Percentiles rank a stretch among this genome's conserved stretches.
Evolutionary conservation across 2,329 filamentous ascomycete species (phyloP).

Genomic region (Emergomyces orientalis): DNA sequence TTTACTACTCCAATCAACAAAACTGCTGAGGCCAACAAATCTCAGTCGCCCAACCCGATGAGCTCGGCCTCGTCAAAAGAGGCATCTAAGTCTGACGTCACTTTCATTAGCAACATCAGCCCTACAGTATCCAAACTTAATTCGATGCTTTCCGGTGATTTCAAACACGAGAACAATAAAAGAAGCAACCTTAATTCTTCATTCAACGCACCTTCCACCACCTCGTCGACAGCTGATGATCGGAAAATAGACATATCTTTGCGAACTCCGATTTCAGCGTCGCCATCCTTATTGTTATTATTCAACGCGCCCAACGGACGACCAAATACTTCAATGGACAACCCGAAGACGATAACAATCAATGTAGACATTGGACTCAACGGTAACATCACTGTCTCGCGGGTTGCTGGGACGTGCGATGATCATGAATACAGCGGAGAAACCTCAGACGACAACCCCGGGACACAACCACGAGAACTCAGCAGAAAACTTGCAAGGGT

Average conservation of each 20-base stretch:
- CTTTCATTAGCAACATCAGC: constrained; percentile 33
- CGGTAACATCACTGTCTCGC: constrained; percentile 32
- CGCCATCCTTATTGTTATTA: constrained; percentile 13
- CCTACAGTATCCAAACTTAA: constrained; percentile 45
- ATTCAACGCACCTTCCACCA: neutral
- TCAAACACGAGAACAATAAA: neutral
- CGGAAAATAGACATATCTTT: constrained; percentile 11
- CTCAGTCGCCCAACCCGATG: constrained; percentile 9
- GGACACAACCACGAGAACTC: constrained; percentile 19
- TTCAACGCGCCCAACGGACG: constrained; percentile 10
- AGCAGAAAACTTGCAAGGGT: constrained; percentile 31
- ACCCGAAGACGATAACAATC: constrained; percentile 25
- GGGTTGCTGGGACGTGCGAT: constrained; percentile 29
- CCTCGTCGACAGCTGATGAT: neutral
- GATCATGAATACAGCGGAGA: constrained; percentile 17
- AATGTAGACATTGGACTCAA: constrained; percentile 34
- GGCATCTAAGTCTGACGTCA: constrained; percentile 11
- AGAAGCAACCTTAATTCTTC: neutral
- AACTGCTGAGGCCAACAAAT: constrained; percentile 11
- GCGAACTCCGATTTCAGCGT: constrained; percentile 11
- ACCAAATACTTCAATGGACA: constrained; percentile 11
- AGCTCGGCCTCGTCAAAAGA: constrained; percentile 2
- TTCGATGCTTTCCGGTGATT: constrained; percentile 37
- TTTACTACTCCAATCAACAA: constrained; percentile 22
- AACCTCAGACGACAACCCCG: constrained; percentile 10